A percentile compares a stretch with the other conserved stretches of the same genome.
These are phyloP conservation scores for Trichosporon sp. DNA, from an alignment of 1,284 basidiomycete species.

Conservation along the genomic window DNA sequence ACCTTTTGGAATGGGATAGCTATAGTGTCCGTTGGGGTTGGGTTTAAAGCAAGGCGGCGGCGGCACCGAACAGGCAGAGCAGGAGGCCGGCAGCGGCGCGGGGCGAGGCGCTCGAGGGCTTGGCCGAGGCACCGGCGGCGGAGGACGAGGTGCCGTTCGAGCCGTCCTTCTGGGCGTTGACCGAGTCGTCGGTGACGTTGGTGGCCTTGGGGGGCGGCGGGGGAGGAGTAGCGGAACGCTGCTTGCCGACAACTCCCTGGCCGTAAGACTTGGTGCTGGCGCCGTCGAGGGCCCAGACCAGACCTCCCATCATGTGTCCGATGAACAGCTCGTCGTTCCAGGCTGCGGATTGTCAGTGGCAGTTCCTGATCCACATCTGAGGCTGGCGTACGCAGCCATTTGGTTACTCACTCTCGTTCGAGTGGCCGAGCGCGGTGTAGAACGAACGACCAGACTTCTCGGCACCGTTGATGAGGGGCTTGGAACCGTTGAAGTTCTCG, in stretches of 20 bases:
- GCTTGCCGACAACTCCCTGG: constrained; percentile 49
- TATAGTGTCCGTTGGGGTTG: not conserved
- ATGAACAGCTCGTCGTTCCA: constrained; percentile 66
- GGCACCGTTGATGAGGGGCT: constrained; percentile 50
- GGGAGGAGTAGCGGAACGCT: constrained; percentile 31
- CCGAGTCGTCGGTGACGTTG: not conserved
- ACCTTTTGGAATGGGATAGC: not conserved
- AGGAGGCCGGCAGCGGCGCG: not conserved
- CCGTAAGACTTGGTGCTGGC: constrained; percentile 56
- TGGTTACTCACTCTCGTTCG: constrained; percentile 62
- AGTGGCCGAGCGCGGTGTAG: constrained; percentile 76
- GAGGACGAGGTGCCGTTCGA: not conserved
- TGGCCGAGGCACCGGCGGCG: not conserved
- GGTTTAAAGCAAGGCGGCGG: constrained; percentile 15
- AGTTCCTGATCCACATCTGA: not conserved
- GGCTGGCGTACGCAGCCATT: no score
- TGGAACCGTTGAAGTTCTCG: constrained; percentile 65
- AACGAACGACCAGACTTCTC: constrained; percentile 70
- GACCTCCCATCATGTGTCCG: constrained; percentile 70
- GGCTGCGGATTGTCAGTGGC: constrained; percentile 30
- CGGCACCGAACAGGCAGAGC: constrained; percentile 9
- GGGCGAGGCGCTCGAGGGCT: not conserved
- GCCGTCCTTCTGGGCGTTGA: constrained; percentile 10
- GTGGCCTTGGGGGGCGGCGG: constrained; percentile 19
- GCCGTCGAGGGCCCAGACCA: constrained; percentile 68